Evolutionary conservation across 805 yeast genomes (phyloP).

Genomic region (Candida dendrica): DNA sequence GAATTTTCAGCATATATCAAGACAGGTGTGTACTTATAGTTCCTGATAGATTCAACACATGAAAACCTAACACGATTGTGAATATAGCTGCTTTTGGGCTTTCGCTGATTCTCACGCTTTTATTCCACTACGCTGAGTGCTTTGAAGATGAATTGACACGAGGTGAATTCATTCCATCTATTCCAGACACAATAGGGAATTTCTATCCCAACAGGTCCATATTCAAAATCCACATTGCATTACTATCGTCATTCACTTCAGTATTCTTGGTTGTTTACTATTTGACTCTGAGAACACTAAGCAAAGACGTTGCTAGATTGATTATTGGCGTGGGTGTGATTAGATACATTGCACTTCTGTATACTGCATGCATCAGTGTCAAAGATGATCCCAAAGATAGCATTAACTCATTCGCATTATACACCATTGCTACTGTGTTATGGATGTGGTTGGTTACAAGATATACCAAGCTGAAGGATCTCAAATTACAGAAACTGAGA

Average conservation of each 20-base stretch:
- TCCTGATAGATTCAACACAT: neutral
- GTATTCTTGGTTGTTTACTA: neutral
- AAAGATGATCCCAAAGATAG: constrained; percentile 5
- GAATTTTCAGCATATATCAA: constrained; percentile 4
- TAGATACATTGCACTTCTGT: constrained; percentile 3
- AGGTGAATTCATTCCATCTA: constrained; percentile 12
- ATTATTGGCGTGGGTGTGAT: neutral
- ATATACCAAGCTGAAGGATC: neutral
- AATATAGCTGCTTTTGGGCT: constrained; percentile 6
- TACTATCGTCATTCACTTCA: constrained; percentile 6
- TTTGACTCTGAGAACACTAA: neutral
- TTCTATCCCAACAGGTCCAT: constrained; percentile 11
- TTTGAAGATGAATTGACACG: constrained; percentile 7
- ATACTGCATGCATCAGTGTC: constrained; percentile 6
- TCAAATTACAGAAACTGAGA: constrained; percentile 1
- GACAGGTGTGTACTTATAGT: constrained; percentile 2
- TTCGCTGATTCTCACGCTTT: constrained; percentile 4
- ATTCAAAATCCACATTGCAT: constrained; percentile 9
- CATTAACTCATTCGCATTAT: constrained; percentile 6
- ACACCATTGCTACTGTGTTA: constrained; percentile 1
- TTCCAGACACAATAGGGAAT: constrained; percentile 7
- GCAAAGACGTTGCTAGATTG: neutral
- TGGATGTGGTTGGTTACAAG: constrained; percentile 8
- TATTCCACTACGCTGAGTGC: constrained; percentile 7
- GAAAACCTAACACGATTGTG: neutral